Evolutionary conservation across 495 filamentous ascomycete species (phyloP).

Genomic region (Podospora didyma): DNA sequence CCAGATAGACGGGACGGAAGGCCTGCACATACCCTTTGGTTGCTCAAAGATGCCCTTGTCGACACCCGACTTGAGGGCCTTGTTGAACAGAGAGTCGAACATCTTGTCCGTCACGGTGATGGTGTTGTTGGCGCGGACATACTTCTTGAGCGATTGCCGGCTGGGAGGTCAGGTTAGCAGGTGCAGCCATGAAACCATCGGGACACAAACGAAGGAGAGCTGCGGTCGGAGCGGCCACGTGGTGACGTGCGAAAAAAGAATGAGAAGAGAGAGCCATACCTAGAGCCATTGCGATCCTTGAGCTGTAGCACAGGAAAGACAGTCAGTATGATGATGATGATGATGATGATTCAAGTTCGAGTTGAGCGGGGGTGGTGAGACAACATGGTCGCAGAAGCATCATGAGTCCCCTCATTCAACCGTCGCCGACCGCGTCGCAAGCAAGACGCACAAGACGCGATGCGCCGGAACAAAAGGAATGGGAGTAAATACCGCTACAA

Average conservation of each 20-base stretch:
- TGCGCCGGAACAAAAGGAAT: constrained; percentile 38
- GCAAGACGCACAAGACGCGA: constrained; percentile 16
- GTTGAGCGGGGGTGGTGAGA: constrained; percentile 1
- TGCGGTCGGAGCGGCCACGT: neutral
- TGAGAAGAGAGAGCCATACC: constrained; percentile 40
- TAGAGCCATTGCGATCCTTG: constrained; percentile 63
- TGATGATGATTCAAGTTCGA: constrained; percentile 8
- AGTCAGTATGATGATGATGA: constrained; percentile 46
- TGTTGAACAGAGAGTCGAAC: constrained; percentile 93
- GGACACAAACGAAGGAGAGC: neutral
- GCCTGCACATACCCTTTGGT: constrained; percentile 80
- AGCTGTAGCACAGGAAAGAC: constrained; percentile 44
- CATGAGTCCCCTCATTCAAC: constrained; percentile 18
- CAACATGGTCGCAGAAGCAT: constrained; percentile 13
- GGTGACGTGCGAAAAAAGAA: constrained; percentile 1
- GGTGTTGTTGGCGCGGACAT: constrained; percentile 93
- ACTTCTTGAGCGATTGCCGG: constrained; percentile 96
- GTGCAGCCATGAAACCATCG: constrained; percentile 7
- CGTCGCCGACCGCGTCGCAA: constrained; percentile 10
- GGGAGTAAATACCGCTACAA: constrained; percentile 55
- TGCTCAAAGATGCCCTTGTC: constrained; percentile 86
- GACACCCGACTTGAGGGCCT: constrained; percentile 82
- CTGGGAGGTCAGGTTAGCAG: constrained; percentile 50
- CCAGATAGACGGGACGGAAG: neutral
- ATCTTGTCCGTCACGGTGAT: constrained; percentile 63